These are phyloP conservation scores for Monilinia laxa DNA, from an alignment of 2,329 filamentous ascomycete species.

Conservation along the genomic window DNA sequence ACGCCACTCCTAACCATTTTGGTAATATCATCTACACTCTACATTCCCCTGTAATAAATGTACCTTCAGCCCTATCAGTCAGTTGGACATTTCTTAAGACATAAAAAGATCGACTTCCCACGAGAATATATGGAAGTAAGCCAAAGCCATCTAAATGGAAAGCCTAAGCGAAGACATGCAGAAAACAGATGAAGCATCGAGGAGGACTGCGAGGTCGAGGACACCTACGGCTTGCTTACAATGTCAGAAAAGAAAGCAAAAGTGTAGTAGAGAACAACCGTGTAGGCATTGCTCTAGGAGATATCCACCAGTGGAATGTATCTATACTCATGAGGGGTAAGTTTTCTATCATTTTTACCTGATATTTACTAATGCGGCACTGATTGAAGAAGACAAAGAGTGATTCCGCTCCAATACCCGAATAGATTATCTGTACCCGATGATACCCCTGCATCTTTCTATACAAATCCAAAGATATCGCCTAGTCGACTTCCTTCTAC, in stretches of 20 bases:
- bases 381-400: not conserved
- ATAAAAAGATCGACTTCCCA: slow-evolving; percentile 21
- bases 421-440: slow-evolving; percentile 11
- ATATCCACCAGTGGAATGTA: slow-evolving; percentile 22
- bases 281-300: slow-evolving; percentile 24
- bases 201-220: slow-evolving; percentile 17
- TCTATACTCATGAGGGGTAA: slow-evolving; percentile 20
- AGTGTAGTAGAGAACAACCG: slow-evolving; percentile 22
- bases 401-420: not conserved
- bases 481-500: not conserved
- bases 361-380: slow-evolving; percentile 2
- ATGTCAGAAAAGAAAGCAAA: slow-evolving; percentile 24
- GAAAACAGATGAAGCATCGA: slow-evolving; percentile 21
- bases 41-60: not conserved
- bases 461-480: not conserved
- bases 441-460: not conserved
- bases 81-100: slow-evolving; percentile 11
- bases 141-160: slow-evolving; percentile 15
- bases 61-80: slow-evolving; percentile 20
- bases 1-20: slow-evolving; percentile 8
- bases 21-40: not conserved
- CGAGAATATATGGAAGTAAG: slow-evolving; percentile 2
- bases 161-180: slow-evolving; percentile 19
- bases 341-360: not conserved
- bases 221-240: slow-evolving; percentile 21